Base-by-base conservation (phyloP, 805 yeast genomes). In the Candida boidinii region DNA sequence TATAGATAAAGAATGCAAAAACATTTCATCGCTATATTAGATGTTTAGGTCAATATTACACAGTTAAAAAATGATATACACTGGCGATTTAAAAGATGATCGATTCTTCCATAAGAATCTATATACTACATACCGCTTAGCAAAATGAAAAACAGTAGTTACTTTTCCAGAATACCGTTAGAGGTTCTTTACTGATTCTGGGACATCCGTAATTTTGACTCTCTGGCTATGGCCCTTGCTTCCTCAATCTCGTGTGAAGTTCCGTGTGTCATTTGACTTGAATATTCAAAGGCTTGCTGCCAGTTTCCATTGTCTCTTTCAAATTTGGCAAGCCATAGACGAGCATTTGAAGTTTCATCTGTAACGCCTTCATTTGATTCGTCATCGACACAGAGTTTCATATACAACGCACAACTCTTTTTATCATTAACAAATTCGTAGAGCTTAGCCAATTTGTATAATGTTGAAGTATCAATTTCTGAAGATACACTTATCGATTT, bases 161-260 rank as follows among this genome's bases (percentile, higher is more conserved):
- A n/a, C n/a, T n/a, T n/a, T n/a, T n/a, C n/a, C n/a, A n/a, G n/a
- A n/a, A n/a, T n/a, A n/a, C 24, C 24, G 24, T 10, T 10, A 10
- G 24, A 22, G 12, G 12, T 22, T n/a, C 24, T 22, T 22, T n/a
- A 22, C 10, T n/a, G 24, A 10, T 22, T 10, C 24, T 22, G 12
- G 24, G 12, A 22, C 24, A n/a, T 10, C 24, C 24, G 12, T 10
- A 22, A 22, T n/a, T 86, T 57, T 11, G 92, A 86, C 39, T 82
- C 90, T 46, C 87, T 66, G 0, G 90, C 84, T 21, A 88, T 79
- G 0, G 79, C 68, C 27, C 95, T 62, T 0, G 95, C 96, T 51
- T 87, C 96, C 46, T 87, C 96, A 14, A 87, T 74, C 48, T 83
- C 94, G 36, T 78, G 85, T 10, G 87, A 79, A n/a, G 81, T 72